Evolutionary conservation across 2,329 filamentous ascomycete species (phyloP).

Genomic region (Aspergillus vadensis): DNA sequence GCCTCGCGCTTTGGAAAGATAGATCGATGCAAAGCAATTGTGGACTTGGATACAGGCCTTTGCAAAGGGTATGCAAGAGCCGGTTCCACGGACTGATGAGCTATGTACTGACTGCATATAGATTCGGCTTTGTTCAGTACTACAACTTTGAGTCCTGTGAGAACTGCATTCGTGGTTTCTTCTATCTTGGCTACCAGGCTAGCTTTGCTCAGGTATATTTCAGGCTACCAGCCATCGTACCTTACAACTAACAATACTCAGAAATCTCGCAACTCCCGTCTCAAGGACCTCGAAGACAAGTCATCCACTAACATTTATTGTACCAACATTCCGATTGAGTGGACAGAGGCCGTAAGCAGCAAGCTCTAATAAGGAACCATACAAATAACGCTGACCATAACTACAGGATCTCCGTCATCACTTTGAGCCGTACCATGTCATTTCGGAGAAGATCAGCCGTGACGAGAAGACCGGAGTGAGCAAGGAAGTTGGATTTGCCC

Average conservation of each 20-base stretch:
- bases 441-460: conserved; percentile 92
- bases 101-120: conserved; percentile 45
- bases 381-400: conserved; percentile 19
- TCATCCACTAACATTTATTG: conserved; percentile 94
- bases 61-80: conserved; percentile 78
- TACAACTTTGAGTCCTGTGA: conserved; percentile 84
- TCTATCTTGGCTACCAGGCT: conserved; percentile 92
- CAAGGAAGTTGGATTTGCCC: conserved; percentile 94
- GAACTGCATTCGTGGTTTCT: conserved; percentile 94
- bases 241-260: conserved; percentile 43
- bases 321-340: conserved; percentile 88
- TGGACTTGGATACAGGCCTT: conserved; percentile 86
- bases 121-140: conserved; percentile 98
- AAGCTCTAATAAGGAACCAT: background rate
- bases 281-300: conserved; percentile 93
- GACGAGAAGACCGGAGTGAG: conserved; percentile 84
- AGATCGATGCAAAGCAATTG: conserved; percentile 97
- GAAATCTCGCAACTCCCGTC: conserved; percentile 97
- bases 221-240: too few species aligned
- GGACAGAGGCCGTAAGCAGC: conserved; percentile 78
- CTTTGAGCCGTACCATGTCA: conserved; percentile 61
- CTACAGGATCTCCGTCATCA: conserved; percentile 70
- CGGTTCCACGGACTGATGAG: conserved; percentile 11
- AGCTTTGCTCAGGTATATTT: conserved; percentile 82
- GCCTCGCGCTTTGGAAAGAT: conserved; percentile 88